Evolutionary conservation across 768 basidiomycete species (phyloP), one percentile per base, ranked within the genome.

Genomic region (Tylopilus cervinicoccineus): DNA sequence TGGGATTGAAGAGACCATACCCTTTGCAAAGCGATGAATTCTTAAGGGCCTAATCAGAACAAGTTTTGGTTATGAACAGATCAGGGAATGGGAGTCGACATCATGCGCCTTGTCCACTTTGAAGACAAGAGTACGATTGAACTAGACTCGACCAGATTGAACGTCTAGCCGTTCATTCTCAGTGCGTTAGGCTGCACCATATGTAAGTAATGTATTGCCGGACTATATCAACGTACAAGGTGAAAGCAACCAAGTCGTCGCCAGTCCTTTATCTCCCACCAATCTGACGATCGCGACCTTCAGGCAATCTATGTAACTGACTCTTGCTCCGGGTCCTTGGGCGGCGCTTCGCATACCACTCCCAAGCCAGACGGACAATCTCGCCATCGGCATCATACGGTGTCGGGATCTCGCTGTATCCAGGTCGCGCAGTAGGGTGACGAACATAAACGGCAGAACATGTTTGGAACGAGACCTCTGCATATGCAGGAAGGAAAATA

Each of bases 351-450:
- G 83, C 77, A 60, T 93, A 96, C 90, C 91, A 97, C 69, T 95
- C 95, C 96, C 96, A 99, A 4, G 91, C 86, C 49, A 91, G 78
- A 48, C 91, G 84, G 52, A 98, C 79, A 12, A 96, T 76, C 55
- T 94, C 89, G 16, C 96, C 96, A 60, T 96, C 94, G 0, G 96
- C 93, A 53, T 94, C 92, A 67, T 88, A 98, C 3, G 96, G 96
- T 5, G 89, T 90, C 6, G 95, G 92, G 31, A 99, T 87, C 68
- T 99, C 96, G 14, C 87, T 90, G 70, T 95, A 93, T 6, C 89
- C 89, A 0, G 93, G 91, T n/a, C 93, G 82, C 0, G 95, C 96
- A 0, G 94, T 96, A 8, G 96, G 96, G 60, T 98, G 93, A 31
- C 96, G 88, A 27, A 98, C 81, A 64, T 95, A 98, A 43, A 97